Evolutionary conservation across 1,139 yeast genomes (phyloP).

Genomic region (Kodamaea derodonti): DNA sequence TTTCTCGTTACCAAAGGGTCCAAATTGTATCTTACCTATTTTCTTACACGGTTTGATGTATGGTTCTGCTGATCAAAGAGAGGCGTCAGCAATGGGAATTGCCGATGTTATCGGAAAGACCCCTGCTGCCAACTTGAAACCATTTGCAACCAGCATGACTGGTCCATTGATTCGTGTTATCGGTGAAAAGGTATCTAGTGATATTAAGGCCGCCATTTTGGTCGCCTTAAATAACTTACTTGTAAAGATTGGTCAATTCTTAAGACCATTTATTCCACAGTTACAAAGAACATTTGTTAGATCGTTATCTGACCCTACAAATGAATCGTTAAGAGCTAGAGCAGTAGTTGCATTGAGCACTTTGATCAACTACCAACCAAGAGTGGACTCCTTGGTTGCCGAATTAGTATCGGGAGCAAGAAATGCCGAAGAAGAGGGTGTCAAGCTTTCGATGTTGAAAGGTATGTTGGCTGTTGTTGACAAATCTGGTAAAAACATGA

Average conservation of each 20-base stretch:
- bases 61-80: slow-evolving; percentile 82
- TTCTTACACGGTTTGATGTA: slow-evolving; percentile 95
- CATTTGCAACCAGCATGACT: slow-evolving; percentile 88
- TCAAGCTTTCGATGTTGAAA: slow-evolving; percentile 78
- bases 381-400: slow-evolving; percentile 87
- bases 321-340: slow-evolving; percentile 69
- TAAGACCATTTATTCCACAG: slow-evolving; percentile 96
- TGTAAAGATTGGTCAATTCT: slow-evolving; percentile 80
- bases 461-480: slow-evolving; percentile 82
- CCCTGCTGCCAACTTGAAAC: slow-evolving; percentile 74
- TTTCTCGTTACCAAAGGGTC: slow-evolving; percentile 79
- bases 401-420: slow-evolving; percentile 79
- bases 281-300: slow-evolving; percentile 95
- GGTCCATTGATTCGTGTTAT: slow-evolving; percentile 98
- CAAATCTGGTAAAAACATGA: slow-evolving; percentile 75
- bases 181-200: slow-evolving; percentile 90
- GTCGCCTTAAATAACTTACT: slow-evolving; percentile 77
- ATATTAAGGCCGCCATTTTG: slow-evolving; percentile 88
- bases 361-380: slow-evolving; percentile 82
- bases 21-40: slow-evolving; percentile 82
- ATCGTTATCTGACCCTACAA: slow-evolving; percentile 73
- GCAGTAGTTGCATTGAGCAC: slow-evolving; percentile 93
- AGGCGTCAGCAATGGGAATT: slow-evolving; percentile 81
- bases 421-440: slow-evolving; percentile 55
- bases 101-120: slow-evolving; percentile 86